phyloP scores from a whole-genome alignment of 2,329 filamentous ascomycete species.

The Tolypocladium inflatum region DNA sequence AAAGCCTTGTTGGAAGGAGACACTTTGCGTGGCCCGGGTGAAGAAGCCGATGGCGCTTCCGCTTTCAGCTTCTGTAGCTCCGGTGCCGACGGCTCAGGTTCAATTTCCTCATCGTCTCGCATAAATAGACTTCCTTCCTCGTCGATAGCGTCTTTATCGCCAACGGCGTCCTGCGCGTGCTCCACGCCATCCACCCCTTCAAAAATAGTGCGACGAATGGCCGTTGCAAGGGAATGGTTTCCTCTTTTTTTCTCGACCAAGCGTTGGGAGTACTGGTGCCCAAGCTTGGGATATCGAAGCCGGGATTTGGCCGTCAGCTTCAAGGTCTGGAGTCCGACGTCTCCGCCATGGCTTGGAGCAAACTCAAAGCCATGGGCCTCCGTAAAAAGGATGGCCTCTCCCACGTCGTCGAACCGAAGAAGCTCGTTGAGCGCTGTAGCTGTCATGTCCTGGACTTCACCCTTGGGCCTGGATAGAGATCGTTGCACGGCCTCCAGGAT shows the following conservation, averaged over 20 bases:
- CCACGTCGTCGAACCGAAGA: slow-evolving; percentile 57
- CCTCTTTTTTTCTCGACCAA: slow-evolving; percentile 54
- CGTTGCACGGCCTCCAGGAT: slow-evolving; percentile 46
- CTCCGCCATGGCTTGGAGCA: slow-evolving; percentile 22
- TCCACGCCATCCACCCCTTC: slow-evolving; percentile 13
- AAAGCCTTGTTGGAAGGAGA: background rate
- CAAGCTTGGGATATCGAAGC: slow-evolving; percentile 38
- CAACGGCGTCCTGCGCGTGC: background rate
- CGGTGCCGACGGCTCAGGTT: background rate
- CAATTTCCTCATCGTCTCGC: slow-evolving; percentile 4
- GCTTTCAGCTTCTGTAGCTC: background rate
- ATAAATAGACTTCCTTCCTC: slow-evolving; percentile 21
- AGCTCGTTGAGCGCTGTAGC: slow-evolving; percentile 44
- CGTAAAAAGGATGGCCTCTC: slow-evolving; percentile 57
- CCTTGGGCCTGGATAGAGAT: slow-evolving; percentile 46
- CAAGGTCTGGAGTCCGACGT: slow-evolving; percentile 29
- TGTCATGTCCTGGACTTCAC: slow-evolving; percentile 51
- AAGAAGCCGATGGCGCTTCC: background rate
- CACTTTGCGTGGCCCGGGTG: background rate
- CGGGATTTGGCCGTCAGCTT: slow-evolving; percentile 32
- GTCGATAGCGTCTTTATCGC: slow-evolving; percentile 5
- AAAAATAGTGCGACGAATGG: slow-evolving; percentile 47
- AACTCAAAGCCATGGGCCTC: slow-evolving; percentile 48
- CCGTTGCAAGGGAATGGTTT: slow-evolving; percentile 37
- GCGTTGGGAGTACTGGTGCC: slow-evolving; percentile 44